Evolutionary conservation across 2,329 filamentous ascomycete genomes (phyloP), one percentile per base, ranked within the genome.

Genomic region (Alternaria arbusti): DNA sequence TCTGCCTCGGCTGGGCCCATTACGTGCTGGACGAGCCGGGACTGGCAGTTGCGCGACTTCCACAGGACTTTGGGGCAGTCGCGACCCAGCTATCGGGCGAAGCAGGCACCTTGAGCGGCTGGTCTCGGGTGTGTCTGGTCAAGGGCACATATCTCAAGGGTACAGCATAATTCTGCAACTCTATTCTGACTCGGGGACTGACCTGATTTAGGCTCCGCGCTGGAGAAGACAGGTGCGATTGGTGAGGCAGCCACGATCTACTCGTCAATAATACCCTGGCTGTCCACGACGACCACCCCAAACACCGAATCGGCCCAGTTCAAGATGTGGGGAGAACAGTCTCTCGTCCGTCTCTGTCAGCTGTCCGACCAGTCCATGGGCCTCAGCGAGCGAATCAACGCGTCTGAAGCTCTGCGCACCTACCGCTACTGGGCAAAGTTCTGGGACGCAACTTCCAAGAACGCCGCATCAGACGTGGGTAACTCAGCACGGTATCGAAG

Each of bases 1-100:
- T 96, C 55, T 96, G 93, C 78, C 80, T 95, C 47, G 94, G 90
- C 58, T 96, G 94, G 91, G 84, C 97, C 72, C 89, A 96, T 75
- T 97, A 92, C 88, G 87, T 89, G 9, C 80, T 91, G 57, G 89
- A 88, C 32, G 91, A 96, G 70, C 91, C 91, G 67, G 83, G 82
- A 1, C 78, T 88, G 45, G 90, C 90, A 40, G 80, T 87, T 45
- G 82, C 82, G 36, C 86, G 84, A 60, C 82, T 97, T 13, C 92
- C 92, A 5, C 84, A 84, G 61, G 86, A 88, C 67, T 84, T 92
- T 54, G 85, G 71, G 26, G 69, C 68, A 58, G 65, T 74, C 26
- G 72, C 73, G 43, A 67, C 62, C 55, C 64, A 73, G 46, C 59
- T 75, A 28, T 57, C 63, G 8, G 65, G 59, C 40, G 66, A 72